Conservation (phyloP, 108 stramenopile genomes). For the Heterococcus sp. region DNA sequence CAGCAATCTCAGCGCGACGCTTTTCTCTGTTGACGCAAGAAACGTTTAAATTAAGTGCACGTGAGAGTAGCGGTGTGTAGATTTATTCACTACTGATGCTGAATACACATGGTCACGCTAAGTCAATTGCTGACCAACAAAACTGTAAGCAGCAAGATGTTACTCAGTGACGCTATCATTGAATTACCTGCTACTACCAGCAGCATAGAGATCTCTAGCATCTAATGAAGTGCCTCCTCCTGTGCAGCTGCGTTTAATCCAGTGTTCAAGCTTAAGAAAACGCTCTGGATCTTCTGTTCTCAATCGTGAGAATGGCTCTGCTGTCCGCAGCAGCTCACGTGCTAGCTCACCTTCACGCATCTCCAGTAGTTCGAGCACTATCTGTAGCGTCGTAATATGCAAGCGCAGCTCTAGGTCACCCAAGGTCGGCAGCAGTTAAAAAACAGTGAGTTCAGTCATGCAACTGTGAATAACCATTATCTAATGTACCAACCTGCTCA, state of each 20-base stretch:
- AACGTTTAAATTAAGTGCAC: no score
- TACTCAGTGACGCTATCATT: no score
- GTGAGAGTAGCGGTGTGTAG: no score
- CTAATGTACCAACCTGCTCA: conserved; percentile 3
- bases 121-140: no score
- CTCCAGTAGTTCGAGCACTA: conserved; percentile 51
- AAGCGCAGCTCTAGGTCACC: neutral
- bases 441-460: neutral
- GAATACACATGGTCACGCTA: no score
- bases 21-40: no score
- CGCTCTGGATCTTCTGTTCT: conserved; percentile 52
- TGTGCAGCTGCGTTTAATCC: conserved; percentile 15
- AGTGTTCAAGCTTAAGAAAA: conserved; percentile 46
- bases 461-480: neutral
- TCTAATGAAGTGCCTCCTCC: conserved; percentile 19
- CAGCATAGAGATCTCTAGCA: conserved; percentile 45
- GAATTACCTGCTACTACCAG: conserved; percentile 14
- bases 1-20: conserved; percentile 67
- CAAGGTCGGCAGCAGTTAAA: neutral
- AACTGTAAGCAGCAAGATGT: no score
- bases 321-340: conserved; percentile 47
- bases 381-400: no score
- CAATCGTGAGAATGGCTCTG: conserved; percentile 42
- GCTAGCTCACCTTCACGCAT: conserved; percentile 54
- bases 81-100: no score